A percentile compares a stretch with the other conserved stretches of the same genome.
These are phyloP conservation scores for Amorphotheca resinae DNA, from an alignment of 495 filamentous ascomycete species.

Conservation along the genomic window DNA sequence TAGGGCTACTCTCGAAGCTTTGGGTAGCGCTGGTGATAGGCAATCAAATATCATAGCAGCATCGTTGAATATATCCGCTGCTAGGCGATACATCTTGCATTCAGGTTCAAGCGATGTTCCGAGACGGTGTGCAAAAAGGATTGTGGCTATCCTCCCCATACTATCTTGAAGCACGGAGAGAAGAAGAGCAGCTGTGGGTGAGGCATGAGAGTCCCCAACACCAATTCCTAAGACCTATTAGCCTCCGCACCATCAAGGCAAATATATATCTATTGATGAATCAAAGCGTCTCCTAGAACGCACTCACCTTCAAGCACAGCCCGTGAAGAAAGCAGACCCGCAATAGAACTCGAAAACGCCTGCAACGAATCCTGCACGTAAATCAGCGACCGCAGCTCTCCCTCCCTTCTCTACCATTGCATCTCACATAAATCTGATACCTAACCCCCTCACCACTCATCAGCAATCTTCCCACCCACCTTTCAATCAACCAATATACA, in stretches of 20 bases:
- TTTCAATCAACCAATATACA: no score
- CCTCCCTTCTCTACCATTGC: background rate
- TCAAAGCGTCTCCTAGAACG: background rate
- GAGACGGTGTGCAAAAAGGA: constrained; percentile 76
- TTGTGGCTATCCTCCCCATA: constrained; percentile 75
- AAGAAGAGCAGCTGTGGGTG: constrained; percentile 76
- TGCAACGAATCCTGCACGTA: constrained; percentile 71
- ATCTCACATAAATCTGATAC: constrained; percentile 61
- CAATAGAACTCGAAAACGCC: constrained; percentile 90
- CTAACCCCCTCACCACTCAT: constrained; percentile 25
- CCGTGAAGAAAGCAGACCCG: constrained; percentile 72
- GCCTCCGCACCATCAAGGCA: background rate
- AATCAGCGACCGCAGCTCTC: constrained; percentile 2
- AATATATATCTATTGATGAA: background rate
- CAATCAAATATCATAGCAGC: constrained; percentile 80
- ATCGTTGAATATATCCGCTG: constrained; percentile 90
- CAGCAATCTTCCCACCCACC: background rate
- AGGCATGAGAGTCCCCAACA: constrained; percentile 75
- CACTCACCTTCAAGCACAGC: constrained; percentile 71
- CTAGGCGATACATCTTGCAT: constrained; percentile 84
- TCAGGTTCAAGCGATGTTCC: constrained; percentile 86
- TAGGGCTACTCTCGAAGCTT: constrained; percentile 49
- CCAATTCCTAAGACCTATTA: constrained; percentile 49
- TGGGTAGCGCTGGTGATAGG: constrained; percentile 68
- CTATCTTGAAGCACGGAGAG: constrained; percentile 78